These are phyloP conservation scores for Zymoseptoria ardabiliae DNA, from an alignment of 2,329 filamentous ascomycete genomes.

Conservation along the genomic window DNA sequence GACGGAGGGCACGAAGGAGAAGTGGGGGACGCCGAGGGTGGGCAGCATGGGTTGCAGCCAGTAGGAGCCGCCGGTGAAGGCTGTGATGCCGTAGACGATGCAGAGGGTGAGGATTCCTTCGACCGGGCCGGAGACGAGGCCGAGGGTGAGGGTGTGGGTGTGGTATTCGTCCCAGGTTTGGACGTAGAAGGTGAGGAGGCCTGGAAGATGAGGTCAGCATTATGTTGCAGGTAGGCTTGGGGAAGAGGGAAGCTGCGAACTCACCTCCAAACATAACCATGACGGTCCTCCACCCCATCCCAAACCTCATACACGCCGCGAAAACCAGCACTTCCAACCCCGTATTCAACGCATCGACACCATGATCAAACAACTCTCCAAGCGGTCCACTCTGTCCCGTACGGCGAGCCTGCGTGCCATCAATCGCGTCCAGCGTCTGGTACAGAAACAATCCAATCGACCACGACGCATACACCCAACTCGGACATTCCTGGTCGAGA, in stretches of 20 bases:
- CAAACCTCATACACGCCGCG: constrained; percentile 84
- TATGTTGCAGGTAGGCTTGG: constrained; percentile 31
- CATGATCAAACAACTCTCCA: constrained; percentile 95
- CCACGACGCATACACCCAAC: constrained; percentile 94
- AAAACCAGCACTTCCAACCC: constrained; percentile 90
- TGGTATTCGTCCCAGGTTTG: constrained; percentile 99
- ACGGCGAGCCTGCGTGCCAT: constrained; percentile 87
- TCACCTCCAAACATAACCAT: constrained; percentile 73
- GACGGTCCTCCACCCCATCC: constrained; percentile 85
- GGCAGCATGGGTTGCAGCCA: constrained; percentile 80
- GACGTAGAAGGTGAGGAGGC: constrained; percentile 88
- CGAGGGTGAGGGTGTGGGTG: constrained; percentile 88
- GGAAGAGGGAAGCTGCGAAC: constrained; percentile 22
- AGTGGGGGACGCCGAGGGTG: constrained; percentile 60
- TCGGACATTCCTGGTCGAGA: constrained; percentile 84
- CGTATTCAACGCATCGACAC: constrained; percentile 93
- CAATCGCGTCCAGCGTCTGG: constrained; percentile 96
- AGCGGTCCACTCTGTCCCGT: constrained; percentile 89
- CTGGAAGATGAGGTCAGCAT: constrained; percentile 2
- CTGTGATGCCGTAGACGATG: constrained; percentile 74
- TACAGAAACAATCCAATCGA: constrained; percentile 85
- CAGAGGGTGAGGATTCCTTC: constrained; percentile 86
- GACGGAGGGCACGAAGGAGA: constrained; percentile 56
- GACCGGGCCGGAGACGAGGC: constrained; percentile 86
- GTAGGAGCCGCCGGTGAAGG: constrained; percentile 77